phyloP scores from a whole-genome alignment of 345 rosid genomes.

The Turritis glabra region DNA sequence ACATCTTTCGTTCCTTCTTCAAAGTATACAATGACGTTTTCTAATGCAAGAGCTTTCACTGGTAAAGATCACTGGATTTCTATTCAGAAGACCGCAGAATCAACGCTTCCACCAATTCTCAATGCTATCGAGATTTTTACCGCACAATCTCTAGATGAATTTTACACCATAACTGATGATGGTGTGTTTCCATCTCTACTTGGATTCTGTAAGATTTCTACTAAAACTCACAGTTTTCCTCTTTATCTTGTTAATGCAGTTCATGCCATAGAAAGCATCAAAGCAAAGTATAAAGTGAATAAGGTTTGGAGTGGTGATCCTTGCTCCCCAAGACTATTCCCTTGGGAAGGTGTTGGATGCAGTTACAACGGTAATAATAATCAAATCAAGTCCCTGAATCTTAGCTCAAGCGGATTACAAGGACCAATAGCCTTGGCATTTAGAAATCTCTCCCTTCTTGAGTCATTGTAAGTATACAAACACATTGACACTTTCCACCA shows the following conservation, averaged over 20 bases:
- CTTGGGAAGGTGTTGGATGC: slow-evolving; percentile 56
- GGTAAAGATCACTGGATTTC: slow-evolving; percentile 38
- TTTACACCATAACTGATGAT: slow-evolving; percentile 22
- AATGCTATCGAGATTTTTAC: slow-evolving; percentile 43
- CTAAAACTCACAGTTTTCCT: not conserved
- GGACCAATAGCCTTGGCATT: slow-evolving; percentile 42
- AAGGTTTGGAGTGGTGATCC: slow-evolving; percentile 65
- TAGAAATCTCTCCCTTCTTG: slow-evolving; percentile 36
- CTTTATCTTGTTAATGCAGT: slow-evolving; percentile 23
- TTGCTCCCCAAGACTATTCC: slow-evolving; percentile 45
- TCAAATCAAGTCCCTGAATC: slow-evolving; percentile 49
- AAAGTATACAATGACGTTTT: slow-evolving; percentile 12
- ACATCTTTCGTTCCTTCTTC: slow-evolving; percentile 29
- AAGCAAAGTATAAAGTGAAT: slow-evolving; percentile 32
- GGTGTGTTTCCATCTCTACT: slow-evolving; percentile 20
- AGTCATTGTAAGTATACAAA: slow-evolving; percentile 45
- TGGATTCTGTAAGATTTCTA: not conserved
- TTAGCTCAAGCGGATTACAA: slow-evolving; percentile 49
- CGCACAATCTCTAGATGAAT: slow-evolving; percentile 1
- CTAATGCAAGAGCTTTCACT: slow-evolving; percentile 32
- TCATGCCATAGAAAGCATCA: slow-evolving; percentile 39
- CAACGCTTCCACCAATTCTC: slow-evolving; percentile 41
- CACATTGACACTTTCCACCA: not conserved
- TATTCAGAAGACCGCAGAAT: slow-evolving; percentile 24
- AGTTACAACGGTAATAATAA: slow-evolving; percentile 23